These are phyloP conservation scores for Knoxdaviesia capensis DNA, from an alignment of 2,329 filamentous ascomycete genomes.

Conservation along the genomic window DNA sequence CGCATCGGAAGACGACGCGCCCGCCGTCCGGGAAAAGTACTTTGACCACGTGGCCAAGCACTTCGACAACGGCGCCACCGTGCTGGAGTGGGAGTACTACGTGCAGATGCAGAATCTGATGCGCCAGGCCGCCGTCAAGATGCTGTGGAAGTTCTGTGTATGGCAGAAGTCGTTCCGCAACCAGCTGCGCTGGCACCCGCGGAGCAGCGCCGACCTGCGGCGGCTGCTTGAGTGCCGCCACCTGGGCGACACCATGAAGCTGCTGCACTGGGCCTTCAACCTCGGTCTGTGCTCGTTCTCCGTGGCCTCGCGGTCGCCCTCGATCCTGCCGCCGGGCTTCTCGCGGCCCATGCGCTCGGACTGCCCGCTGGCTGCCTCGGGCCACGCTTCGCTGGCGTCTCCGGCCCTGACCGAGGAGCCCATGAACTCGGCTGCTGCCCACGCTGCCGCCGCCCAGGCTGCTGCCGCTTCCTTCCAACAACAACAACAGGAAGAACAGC, in stretches of 20 bases:
- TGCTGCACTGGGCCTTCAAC: conserved; percentile 23
- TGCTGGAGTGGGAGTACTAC: conserved; percentile 22
- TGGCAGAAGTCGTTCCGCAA: conserved; percentile 23
- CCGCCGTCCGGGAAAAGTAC: conserved; percentile 19
- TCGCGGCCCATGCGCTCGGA: conserved; percentile 6
- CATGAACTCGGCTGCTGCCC: background rate
- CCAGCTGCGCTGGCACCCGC: conserved; percentile 18
- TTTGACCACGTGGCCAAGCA: conserved; percentile 26
- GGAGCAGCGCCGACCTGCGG: conserved; percentile 21
- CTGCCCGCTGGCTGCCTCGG: conserved; percentile 5
- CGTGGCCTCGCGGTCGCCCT: conserved; percentile 9
- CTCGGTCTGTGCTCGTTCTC: conserved; percentile 20
- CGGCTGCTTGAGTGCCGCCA: conserved; percentile 24
- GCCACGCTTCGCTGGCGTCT: conserved; percentile 2
- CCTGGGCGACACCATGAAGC: conserved; percentile 14
- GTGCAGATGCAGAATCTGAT: conserved; percentile 22
- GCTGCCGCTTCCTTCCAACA: background rate
- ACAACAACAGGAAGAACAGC: background rate
- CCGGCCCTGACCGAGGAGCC: conserved; percentile 2
- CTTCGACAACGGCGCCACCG: conserved; percentile 21
- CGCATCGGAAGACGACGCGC: conserved; percentile 14
- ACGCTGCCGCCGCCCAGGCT: background rate
- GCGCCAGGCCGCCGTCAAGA: conserved; percentile 20
- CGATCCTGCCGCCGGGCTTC: conserved; percentile 4
- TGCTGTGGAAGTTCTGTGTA: conserved; percentile 23